phyloP scores from a whole-genome alignment of 345 rosid genomes.

The Melaleuca alternifolia region DNA sequence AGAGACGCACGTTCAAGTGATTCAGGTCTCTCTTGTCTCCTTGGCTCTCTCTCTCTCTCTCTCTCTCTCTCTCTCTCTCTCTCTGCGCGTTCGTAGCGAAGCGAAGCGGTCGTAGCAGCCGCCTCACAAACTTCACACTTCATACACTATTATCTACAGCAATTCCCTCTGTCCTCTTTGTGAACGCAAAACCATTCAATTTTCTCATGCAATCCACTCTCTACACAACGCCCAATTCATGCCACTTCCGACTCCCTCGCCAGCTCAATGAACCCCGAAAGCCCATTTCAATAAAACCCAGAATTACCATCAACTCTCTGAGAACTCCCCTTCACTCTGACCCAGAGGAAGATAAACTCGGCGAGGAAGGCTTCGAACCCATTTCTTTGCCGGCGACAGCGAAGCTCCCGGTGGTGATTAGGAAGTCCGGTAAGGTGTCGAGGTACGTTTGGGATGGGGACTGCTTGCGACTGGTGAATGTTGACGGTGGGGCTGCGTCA shows the following conservation, averaged over 20 bases:
- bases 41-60: background rate
- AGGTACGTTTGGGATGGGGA: constrained; percentile 58
- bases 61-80: background rate
- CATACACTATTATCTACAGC: background rate
- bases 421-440: constrained; percentile 36
- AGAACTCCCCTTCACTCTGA: constrained; percentile 26
- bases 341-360: background rate
- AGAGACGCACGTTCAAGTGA: background rate
- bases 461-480: constrained; percentile 23
- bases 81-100: background rate
- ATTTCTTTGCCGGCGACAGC: constrained; percentile 1
- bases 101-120: background rate
- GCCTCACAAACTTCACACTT: background rate
- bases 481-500: constrained; percentile 29
- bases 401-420: constrained; percentile 40
- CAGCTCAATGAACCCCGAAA: background rate
- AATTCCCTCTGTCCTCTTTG: background rate
- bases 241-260: constrained; percentile 16
- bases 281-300: background rate
- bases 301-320: constrained; percentile 4
- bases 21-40: background rate
- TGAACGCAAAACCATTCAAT: background rate
- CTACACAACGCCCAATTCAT: background rate
- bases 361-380: constrained; percentile 13
- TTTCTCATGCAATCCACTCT: background rate